Base-by-base conservation (phyloP, 2,329 filamentous ascomycete species). In the Cercospora sp. region DNA sequence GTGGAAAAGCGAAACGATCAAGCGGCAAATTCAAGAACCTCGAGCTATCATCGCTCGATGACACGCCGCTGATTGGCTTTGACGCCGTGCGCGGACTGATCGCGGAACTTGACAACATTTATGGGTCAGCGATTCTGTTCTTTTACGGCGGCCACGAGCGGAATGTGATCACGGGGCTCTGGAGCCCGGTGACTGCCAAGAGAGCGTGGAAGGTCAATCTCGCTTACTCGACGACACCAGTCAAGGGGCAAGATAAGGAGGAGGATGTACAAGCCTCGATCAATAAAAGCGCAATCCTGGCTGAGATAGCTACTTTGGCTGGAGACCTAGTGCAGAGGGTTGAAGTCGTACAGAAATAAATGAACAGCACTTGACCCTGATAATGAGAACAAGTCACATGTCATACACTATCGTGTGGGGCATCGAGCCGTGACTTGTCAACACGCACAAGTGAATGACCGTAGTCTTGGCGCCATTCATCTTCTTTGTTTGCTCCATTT, bases 1-100 rank as follows among this genome's bases (percentile, higher is more conserved):
- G 5, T n/a, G 76, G 73, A 40, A 75, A 75, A 64, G 76, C 73
- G 13, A 82, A 74, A 37, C 76, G 73, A 59, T 80, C 84, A 0
- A 84, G 85, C 58, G 80, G 84, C 0, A 85, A 85, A 32, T 97
- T 90, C 84, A 97, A 97, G 81, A 97, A 97, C 77, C 83, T 97
- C 37, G 87, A 90, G 72, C 81, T 87, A 32, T 84, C 85, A 66
- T 84, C 82, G 1, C 57, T n/a, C 80, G 82, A 60, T 77, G 77
- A 79, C 34, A 76, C 65, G 71, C 80, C 73, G 61, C 85, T 37
- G 74, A 73, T 89, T 4, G 86, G 87, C 2, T 85, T 86, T 24
- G 84, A 89, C n/a, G 87, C 91, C 0, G 82, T 89, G 1, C 80
- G 82, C 8, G 82, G 88, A 8, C 89, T 94, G 67, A 79, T 93